Evolutionary conservation across 2,329 filamentous ascomycete genomes (phyloP), one percentile per base, ranked within the genome.

Genomic region (Hypomyces rosellus): DNA sequence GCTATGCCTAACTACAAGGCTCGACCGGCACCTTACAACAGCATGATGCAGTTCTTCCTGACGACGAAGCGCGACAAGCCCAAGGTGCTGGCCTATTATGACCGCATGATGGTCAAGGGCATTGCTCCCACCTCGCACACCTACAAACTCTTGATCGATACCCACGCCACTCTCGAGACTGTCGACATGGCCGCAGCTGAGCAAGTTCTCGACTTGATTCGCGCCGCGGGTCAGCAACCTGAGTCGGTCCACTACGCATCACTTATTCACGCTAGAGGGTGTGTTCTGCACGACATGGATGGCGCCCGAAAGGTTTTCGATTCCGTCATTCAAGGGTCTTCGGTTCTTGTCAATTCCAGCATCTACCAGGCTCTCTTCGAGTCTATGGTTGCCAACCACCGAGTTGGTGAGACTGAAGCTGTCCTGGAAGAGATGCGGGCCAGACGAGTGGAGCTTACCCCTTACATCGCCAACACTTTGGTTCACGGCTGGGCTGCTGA

Each of bases 21-120:
- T 38, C 86, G 93, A 9, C 91, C 93, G 22, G 93, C 93, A 20
- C 93, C 93, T 1, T 99, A 99, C 78, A 96, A 99, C 76, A 95
- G 89, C 70, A 88, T 99, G 84, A 99, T 99, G 83, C 93, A 99
- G 67, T 97, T 96, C 74, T 99, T 97, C 81, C 77, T 97, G 59
- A 95, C 89, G 51, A 97, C 92, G 49, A 97, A 97, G 81, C 89
- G 90, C 48, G 92, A 99, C 69, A 92, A 93, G 72, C 74, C 78
- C 68, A 97, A 97, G 81, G 92, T 96, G 5, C 78, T 99, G 20
- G 79, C 85, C 33, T 99, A 97, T 77, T 97, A 95, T 65, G 86
- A 95, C 69, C 88, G 92, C 55, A 97, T 99, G 93, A 83, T 86
- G 66, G 78, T 82, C 18, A 88, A 86, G 73, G 83, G 85, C 50